Evolutionary conservation across 2,329 filamentous ascomycete genomes (phyloP).

Genomic region (Acephala macrosclerotiorum): DNA sequence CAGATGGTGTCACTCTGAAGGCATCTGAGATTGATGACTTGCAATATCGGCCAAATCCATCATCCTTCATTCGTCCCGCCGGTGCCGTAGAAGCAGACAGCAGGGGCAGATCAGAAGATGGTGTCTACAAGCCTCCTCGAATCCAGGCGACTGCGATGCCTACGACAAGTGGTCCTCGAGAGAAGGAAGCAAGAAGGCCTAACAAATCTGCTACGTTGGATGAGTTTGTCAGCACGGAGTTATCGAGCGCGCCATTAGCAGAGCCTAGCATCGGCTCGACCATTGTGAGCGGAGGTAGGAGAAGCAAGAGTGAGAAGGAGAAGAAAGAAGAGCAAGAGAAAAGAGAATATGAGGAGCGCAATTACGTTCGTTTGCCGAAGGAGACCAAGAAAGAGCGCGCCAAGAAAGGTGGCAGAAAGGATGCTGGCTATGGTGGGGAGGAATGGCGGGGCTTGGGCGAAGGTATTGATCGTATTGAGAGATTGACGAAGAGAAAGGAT

Average conservation of each 20-base stretch:
- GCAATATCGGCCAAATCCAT: conserved; percentile 67
- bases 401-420: conserved; percentile 58
- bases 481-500: conserved; percentile 76
- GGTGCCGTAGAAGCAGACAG: conserved; percentile 36
- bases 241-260: conserved; percentile 81
- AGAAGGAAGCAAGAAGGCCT: conserved; percentile 66
- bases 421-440: conserved; percentile 82
- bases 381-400: conserved; percentile 89
- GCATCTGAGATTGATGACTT: conserved; percentile 60
- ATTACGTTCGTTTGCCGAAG: conserved; percentile 87
- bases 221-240: conserved; percentile 87
- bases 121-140: conserved; percentile 87
- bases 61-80: conserved; percentile 47
- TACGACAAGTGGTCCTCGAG: conserved; percentile 52
- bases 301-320: conserved; percentile 79
- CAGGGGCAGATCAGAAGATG: conserved; percentile 57
- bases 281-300: conserved; percentile 80
- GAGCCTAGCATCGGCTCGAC: conserved; percentile 93
- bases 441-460: conserved; percentile 89
- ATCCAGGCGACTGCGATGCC: conserved; percentile 90
- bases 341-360: conserved; percentile 87
- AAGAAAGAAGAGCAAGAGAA: conserved; percentile 80
- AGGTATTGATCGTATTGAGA: conserved; percentile 85
- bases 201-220: conserved; percentile 86
- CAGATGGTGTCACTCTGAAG: conserved; percentile 35